Evolutionary conservation across 2,329 filamentous ascomycete species (phyloP).

Genomic region (Penicillium capsulatum): DNA sequence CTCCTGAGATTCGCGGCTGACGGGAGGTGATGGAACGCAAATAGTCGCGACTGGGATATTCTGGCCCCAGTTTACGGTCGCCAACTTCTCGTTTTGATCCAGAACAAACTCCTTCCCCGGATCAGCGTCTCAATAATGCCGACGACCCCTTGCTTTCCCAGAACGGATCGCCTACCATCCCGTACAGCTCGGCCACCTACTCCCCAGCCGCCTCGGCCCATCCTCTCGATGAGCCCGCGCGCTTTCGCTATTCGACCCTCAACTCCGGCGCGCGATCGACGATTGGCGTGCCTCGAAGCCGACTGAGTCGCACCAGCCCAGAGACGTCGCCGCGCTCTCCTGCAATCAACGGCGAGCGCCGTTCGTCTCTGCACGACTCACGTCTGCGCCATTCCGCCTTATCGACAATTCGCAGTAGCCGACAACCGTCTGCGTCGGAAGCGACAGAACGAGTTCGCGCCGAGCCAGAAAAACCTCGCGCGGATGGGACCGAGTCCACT

Average conservation of each 20-base stretch:
- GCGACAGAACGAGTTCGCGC: conserved; percentile 31
- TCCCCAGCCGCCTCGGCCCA: conserved; percentile 35
- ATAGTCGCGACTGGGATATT: conserved; percentile 38
- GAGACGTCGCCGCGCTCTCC: conserved; percentile 34
- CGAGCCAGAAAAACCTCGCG: conserved; percentile 34
- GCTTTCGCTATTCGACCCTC: conserved; percentile 33
- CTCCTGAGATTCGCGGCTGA: conserved; percentile 1
- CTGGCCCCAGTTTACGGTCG: conserved; percentile 33
- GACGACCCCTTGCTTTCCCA: conserved; percentile 36
- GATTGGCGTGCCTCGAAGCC: conserved; percentile 35
- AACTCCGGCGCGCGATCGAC: conserved; percentile 34
- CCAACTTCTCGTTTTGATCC: conserved; percentile 27
- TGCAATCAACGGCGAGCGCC: conserved; percentile 27
- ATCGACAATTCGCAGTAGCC: conserved; percentile 35
- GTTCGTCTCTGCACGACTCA: conserved; percentile 32
- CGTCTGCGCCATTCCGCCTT: conserved; percentile 33
- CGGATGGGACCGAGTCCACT: conserved; percentile 76
- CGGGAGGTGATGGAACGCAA: conserved; percentile 5
- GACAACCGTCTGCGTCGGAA: conserved; percentile 35
- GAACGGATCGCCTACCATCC: conserved; percentile 30
- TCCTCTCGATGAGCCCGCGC: conserved; percentile 37
- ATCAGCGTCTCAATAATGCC: conserved; percentile 32
- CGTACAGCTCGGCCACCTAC: conserved; percentile 25
- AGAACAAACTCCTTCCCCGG: conserved; percentile 37
- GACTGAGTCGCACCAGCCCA: conserved; percentile 35